Conservation (phyloP, 2,329 filamentous ascomycete genomes). For the Fusarium concolor region DNA sequence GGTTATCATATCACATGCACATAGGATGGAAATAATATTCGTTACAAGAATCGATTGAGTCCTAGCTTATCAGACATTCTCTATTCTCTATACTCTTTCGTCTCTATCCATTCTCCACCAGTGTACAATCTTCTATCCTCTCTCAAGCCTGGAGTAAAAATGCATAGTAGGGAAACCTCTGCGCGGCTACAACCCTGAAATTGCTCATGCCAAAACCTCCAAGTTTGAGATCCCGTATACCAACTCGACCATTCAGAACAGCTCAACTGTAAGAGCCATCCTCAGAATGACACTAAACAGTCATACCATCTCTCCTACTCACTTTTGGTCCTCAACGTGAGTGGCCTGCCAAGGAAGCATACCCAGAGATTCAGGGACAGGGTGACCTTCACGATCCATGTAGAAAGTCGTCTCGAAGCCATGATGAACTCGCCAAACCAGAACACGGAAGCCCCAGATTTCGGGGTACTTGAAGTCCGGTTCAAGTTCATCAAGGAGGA, state of each 20-base stretch:
- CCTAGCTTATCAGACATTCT: background rate
- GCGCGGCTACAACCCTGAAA: background rate
- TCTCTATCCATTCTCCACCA: too few relatives aligned
- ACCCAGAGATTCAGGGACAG: background rate
- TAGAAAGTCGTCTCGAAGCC: background rate
- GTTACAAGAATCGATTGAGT: background rate
- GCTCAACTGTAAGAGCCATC: too few relatives aligned
- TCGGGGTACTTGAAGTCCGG: background rate
- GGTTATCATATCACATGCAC: background rate
- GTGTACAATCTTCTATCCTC: background rate
- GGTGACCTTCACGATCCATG: conserved; percentile 2
- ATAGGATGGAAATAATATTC: accelerated
- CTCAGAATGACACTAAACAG: too few relatives aligned
- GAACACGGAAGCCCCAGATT: background rate
- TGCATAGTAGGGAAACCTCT: background rate
- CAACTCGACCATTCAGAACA: too few relatives aligned
- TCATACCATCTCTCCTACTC: too few relatives aligned
- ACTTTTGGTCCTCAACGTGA: background rate
- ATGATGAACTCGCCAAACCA: background rate
- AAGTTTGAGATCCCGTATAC: background rate
- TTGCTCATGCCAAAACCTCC: background rate
- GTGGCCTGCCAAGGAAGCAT: background rate
- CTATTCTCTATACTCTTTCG: background rate
- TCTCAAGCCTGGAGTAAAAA: background rate
- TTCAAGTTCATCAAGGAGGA: background rate